Percentiles rank a stretch among this genome's conserved stretches.
phyloP scores from a whole-genome alignment of 1,284 basidiomycete species.

The Puccinia polysora region DNA sequence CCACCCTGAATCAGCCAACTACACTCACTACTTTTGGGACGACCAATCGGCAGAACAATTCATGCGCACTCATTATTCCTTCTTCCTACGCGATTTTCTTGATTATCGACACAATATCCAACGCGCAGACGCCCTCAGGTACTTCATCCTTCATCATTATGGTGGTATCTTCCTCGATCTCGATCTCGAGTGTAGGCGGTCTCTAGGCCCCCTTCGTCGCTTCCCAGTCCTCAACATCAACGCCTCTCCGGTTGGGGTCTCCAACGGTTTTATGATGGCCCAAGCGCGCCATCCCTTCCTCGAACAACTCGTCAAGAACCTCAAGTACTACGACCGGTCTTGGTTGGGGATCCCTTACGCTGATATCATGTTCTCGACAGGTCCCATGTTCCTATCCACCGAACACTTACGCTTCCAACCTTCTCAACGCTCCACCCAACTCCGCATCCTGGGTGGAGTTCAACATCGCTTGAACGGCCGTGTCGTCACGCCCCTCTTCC shows the following conservation, averaged over 20 bases:
- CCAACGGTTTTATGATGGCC: conserved; percentile 45
- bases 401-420: conserved; percentile 36
- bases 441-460: conserved; percentile 30
- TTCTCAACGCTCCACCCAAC: conserved; percentile 7
- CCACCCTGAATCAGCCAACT: conserved; percentile 41
- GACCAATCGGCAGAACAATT: conserved; percentile 39
- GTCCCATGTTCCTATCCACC: conserved; percentile 44
- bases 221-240: conserved; percentile 44
- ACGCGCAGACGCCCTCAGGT: conserved; percentile 43
- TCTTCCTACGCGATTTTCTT: conserved; percentile 39
- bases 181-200: conserved; percentile 42
- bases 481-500: conserved; percentile 44
- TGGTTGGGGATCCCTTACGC: conserved; percentile 43
- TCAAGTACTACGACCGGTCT: conserved; percentile 33
- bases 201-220: conserved; percentile 40
- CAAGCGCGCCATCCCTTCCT: conserved; percentile 44
- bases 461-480: conserved; percentile 44
- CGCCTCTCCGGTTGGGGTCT: conserved; percentile 45
- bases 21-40: conserved; percentile 42
- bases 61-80: conserved; percentile 38
- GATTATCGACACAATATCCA: conserved; percentile 44
- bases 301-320: conserved; percentile 20
- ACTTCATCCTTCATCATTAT: conserved; percentile 43
- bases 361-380: conserved; percentile 44
- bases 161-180: conserved; percentile 45